Conservation (phyloP, 768 basidiomycete genomes). For the Mycena polygramma region DNA sequence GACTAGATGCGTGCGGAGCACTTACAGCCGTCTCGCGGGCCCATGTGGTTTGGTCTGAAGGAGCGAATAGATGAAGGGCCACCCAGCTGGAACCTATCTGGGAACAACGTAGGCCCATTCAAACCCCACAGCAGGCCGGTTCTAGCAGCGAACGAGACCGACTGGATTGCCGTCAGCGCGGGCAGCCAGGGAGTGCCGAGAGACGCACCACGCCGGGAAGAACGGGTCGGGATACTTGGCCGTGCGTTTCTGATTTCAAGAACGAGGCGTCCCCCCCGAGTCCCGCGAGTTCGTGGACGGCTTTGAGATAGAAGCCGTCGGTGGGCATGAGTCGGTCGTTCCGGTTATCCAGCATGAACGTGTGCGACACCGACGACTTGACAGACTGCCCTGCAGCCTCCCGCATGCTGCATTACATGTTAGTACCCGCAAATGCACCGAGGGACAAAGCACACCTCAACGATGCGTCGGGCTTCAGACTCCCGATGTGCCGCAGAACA, state of each 20-base stretch:
- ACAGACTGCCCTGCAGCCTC: slow-evolving; percentile 82
- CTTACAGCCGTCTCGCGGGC: slow-evolving; percentile 79
- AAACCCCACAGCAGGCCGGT: slow-evolving; percentile 81
- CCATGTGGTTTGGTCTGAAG: slow-evolving; percentile 83
- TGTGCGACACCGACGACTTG: slow-evolving; percentile 89
- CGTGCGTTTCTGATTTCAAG: slow-evolving; percentile 79
- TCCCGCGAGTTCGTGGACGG: slow-evolving; percentile 81
- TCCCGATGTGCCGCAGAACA: slow-evolving; percentile 80
- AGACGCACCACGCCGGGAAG: slow-evolving; percentile 69
- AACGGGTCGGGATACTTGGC: slow-evolving; percentile 71
- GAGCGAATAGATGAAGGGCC: slow-evolving; percentile 89
- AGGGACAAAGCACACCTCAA: slow-evolving; percentile 70
- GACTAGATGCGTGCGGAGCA: slow-evolving; percentile 35
- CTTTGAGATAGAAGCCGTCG: slow-evolving; percentile 70
- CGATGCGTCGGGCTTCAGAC: slow-evolving; percentile 81
- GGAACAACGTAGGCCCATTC: slow-evolving; percentile 65
- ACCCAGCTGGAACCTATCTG: slow-evolving; percentile 93
- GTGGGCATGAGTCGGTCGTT: slow-evolving; percentile 77
- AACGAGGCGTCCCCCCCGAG: slow-evolving; percentile 85
- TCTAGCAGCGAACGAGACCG: slow-evolving; percentile 79
- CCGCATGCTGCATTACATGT: slow-evolving; percentile 70
- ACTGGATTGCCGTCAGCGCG: slow-evolving; percentile 49
- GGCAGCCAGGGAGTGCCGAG: neutral
- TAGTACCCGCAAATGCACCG: neutral
- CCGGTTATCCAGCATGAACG: slow-evolving; percentile 80